A percentile compares a stretch with the other conserved stretches of the same genome.
These are phyloP conservation scores for Rhizophora apiculata DNA, from an alignment of 345 rosid genomes.

Conservation along the genomic window DNA sequence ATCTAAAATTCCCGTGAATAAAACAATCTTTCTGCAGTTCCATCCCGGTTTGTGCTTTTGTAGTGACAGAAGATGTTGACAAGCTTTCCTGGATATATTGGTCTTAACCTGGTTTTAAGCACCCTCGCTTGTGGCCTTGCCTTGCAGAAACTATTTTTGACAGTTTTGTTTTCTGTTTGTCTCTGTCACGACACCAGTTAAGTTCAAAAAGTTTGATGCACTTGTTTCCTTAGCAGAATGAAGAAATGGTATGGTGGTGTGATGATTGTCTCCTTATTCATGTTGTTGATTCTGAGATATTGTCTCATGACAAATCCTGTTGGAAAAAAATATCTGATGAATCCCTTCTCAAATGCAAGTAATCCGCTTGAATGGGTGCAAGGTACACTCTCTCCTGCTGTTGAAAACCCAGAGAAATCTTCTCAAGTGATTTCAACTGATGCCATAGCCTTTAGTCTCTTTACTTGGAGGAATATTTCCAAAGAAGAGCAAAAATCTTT, in stretches of 20 bases:
- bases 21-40: constrained; percentile 20
- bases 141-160: background rate
- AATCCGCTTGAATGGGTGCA: constrained; percentile 79
- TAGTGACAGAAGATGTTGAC: background rate
- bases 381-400: constrained; percentile 46
- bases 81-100: background rate
- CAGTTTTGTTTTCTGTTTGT: constrained; percentile 9
- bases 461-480: constrained; percentile 60
- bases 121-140: constrained; percentile 10
- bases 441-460: constrained; percentile 47
- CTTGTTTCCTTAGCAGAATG: constrained; percentile 38
- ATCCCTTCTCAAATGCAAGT: constrained; percentile 52
- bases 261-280: constrained; percentile 65
- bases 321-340: constrained; percentile 48
- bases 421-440: constrained; percentile 60
- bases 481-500: constrained; percentile 59
- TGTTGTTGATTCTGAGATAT: constrained; percentile 70
- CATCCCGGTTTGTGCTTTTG: constrained; percentile 1
- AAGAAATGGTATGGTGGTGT: constrained; percentile 78
- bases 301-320: constrained; percentile 56
- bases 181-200: constrained; percentile 7
- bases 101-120: constrained; percentile 12
- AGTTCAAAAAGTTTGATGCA: background rate
- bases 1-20: constrained; percentile 13
- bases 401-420: constrained; percentile 50